A percentile compares a stretch with the other conserved stretches of the same genome.
Conservation (phyloP, 345 rosid genomes). For the Hibiscus mutabilis region DNA sequence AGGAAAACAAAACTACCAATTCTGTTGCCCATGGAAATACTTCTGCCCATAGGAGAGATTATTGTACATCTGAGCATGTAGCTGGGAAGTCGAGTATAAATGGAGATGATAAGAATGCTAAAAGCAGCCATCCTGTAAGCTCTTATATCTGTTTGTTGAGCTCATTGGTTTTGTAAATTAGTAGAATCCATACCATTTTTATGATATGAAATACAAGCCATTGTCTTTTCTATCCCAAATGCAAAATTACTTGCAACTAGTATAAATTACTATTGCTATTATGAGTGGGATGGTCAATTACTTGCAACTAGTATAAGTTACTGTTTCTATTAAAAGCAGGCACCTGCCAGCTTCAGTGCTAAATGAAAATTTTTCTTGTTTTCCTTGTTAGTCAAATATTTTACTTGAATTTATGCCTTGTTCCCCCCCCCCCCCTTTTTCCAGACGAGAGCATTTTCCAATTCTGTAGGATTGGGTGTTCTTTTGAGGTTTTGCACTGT, state of each 20-base stretch:
- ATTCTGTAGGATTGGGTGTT: slow-evolving; percentile 5
- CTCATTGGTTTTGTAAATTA: slow-evolving; percentile 4
- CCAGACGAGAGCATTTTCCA: background rate
- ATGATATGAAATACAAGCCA: background rate
- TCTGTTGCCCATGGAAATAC: slow-evolving; percentile 44
- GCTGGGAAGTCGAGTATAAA: slow-evolving; percentile 32
- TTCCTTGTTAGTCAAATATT: background rate
- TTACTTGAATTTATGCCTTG: background rate
- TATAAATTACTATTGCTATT: background rate
- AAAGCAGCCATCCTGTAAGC: slow-evolving; percentile 53
- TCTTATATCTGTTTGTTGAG: background rate
- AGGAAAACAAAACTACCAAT: slow-evolving; percentile 48
- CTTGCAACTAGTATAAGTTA: no score
- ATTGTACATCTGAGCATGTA: slow-evolving; percentile 38
- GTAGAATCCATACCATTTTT: background rate
- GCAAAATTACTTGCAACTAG: background rate
- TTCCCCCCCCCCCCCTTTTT: background rate
- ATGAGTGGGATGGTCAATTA: no score
- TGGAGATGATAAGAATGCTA: slow-evolving; percentile 53
- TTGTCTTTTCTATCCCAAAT: background rate
- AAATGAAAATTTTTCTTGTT: background rate
- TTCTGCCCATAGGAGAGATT: slow-evolving; percentile 46
- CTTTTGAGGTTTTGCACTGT: background rate
- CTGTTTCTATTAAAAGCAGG: no score
- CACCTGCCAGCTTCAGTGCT: no score